phyloP scores from a whole-genome alignment of 2,329 filamentous ascomycete species.

The Aspergillus sp. region DNA sequence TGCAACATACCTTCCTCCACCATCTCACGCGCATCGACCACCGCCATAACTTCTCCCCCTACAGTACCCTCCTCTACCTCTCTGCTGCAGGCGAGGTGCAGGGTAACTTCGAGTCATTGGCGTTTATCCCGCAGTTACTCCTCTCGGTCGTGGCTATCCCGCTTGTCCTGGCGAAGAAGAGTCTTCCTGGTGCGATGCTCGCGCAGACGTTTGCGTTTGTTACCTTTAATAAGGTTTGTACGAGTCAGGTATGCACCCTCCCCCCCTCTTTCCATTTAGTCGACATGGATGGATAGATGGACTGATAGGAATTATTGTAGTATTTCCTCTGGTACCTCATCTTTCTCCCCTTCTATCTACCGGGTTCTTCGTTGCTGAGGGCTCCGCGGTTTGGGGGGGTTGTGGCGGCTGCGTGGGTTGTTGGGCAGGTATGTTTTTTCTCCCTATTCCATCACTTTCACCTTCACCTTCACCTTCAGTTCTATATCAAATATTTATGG shows the following conservation, averaged over 20 bases:
- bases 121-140: slow-evolving; percentile 84
- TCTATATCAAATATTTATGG: slow-evolving; percentile 37
- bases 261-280: neutral
- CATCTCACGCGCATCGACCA: slow-evolving; percentile 93
- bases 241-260: slow-evolving; percentile 72
- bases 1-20: slow-evolving; percentile 89
- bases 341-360: slow-evolving; percentile 88
- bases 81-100: slow-evolving; percentile 64
- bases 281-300: neutral
- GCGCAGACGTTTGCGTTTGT: slow-evolving; percentile 97
- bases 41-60: slow-evolving; percentile 96
- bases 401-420: slow-evolving; percentile 72
- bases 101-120: slow-evolving; percentile 68
- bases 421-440: slow-evolving; percentile 65
- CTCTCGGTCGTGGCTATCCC: slow-evolving; percentile 78
- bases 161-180: slow-evolving; percentile 73
- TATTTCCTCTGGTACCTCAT: slow-evolving; percentile 99
- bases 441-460: neutral
- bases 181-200: slow-evolving; percentile 81
- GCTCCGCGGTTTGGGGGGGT: slow-evolving; percentile 62
- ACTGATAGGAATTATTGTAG: slow-evolving; percentile 47
- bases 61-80: slow-evolving; percentile 88
- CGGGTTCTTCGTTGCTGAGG: slow-evolving; percentile 70
- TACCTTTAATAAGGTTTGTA: slow-evolving; percentile 98
- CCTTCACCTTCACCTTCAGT: neutral